A percentile compares a stretch with the other conserved stretches of the same genome.
These are phyloP conservation scores for Davidsoniella neocaledoniae DNA, from an alignment of 2,329 filamentous ascomycete genomes.

Conservation along the genomic window DNA sequence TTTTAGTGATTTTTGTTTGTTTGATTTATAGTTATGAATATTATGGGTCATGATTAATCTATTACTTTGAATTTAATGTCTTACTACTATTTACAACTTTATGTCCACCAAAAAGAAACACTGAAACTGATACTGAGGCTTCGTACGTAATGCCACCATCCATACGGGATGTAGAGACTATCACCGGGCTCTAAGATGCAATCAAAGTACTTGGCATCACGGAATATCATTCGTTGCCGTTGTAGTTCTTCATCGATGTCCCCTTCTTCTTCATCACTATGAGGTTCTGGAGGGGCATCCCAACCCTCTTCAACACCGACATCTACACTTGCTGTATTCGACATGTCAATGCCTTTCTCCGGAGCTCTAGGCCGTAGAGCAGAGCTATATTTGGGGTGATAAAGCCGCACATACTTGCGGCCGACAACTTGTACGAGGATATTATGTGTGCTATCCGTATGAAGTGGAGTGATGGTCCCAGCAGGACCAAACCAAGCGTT, in stretches of 20 bases:
- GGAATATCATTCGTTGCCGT: conserved; percentile 31
- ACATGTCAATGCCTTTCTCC: conserved; percentile 71
- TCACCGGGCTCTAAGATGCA: conserved; percentile 68
- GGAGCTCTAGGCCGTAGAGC: conserved; percentile 43
- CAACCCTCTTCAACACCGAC: conserved; percentile 51
- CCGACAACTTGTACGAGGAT: conserved; percentile 80
- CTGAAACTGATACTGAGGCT: conserved; percentile 78
- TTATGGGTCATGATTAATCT: neutral
- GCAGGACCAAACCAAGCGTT: conserved; percentile 90
- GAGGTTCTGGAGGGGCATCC: conserved; percentile 22
- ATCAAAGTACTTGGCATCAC: conserved; percentile 50
- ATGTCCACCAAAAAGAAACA: conserved; percentile 94
- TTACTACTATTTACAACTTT: neutral
- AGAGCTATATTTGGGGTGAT: conserved; percentile 46
- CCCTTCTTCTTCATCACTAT: conserved; percentile 11
- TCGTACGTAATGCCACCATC: conserved; percentile 97
- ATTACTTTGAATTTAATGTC: neutral
- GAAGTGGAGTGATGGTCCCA: conserved; percentile 77
- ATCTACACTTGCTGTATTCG: conserved; percentile 72
- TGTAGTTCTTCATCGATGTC: conserved; percentile 20
- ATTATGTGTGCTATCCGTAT: conserved; percentile 91
- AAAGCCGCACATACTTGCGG: conserved; percentile 79
- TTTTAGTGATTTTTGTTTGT: too few species aligned
- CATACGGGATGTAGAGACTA: conserved; percentile 72
- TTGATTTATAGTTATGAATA: neutral